A percentile compares a stretch with the other conserved stretches of the same genome.
These are phyloP conservation scores for Elymus sibiricus DNA, from an alignment of 176 grass and related monocot species.

Conservation along the genomic window DNA sequence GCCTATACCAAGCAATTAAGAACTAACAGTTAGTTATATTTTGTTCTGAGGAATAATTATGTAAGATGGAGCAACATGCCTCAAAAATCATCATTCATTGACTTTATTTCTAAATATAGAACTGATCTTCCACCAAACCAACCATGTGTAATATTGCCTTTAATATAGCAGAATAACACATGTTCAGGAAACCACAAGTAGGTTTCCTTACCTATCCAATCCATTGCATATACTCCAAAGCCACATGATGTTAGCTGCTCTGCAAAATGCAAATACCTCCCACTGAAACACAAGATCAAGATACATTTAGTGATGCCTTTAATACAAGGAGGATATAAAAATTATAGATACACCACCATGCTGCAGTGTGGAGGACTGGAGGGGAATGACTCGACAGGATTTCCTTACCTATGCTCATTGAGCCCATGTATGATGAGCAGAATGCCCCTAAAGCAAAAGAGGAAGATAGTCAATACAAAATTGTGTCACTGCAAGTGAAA, in stretches of 20 bases:
- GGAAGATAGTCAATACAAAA: slow-evolving; percentile 16
- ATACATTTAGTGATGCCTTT: not conserved
- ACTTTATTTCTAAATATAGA: not conserved
- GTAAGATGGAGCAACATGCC: not conserved
- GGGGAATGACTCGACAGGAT: not conserved
- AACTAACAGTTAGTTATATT: not conserved
- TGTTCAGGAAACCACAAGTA: not conserved
- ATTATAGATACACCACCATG: not conserved
- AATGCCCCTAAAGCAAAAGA: slow-evolving; percentile 62
- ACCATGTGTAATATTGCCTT: not conserved
- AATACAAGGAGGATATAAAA: not conserved
- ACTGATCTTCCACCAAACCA: not conserved
- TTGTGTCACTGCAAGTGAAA: not conserved
- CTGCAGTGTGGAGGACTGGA: not conserved
- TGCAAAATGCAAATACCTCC: slow-evolving; percentile 90
- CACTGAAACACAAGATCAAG: slow-evolving; percentile 53
- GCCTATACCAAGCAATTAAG: not conserved
- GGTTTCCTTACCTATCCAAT: slow-evolving; percentile 77
- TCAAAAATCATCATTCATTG: not conserved
- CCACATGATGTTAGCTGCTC: slow-evolving; percentile 68
- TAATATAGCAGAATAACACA: not conserved
- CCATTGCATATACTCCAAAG: slow-evolving; percentile 99
- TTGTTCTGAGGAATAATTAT: not conserved
- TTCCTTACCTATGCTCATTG: slow-evolving; percentile 83
- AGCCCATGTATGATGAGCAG: slow-evolving; percentile 92